Evolutionary conservation across 2,329 filamentous ascomycete genomes (phyloP).

Genomic region (Meredithiella fracta): DNA sequence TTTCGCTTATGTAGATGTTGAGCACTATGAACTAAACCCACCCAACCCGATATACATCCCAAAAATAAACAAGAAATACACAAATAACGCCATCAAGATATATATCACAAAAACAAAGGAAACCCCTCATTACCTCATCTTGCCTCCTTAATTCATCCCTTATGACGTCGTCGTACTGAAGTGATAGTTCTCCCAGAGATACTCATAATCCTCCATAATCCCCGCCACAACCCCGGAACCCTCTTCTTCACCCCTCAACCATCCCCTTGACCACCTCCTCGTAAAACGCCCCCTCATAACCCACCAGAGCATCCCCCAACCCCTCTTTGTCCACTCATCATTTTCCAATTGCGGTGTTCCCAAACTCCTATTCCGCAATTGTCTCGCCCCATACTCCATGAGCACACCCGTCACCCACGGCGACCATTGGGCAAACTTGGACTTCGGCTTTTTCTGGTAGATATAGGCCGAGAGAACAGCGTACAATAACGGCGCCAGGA

Average conservation of each 20-base stretch:
- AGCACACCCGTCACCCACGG: conserved; percentile 79
- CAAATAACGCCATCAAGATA: conserved; percentile 8
- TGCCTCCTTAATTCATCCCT: no score
- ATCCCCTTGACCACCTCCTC: conserved; percentile 72
- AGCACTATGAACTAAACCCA: no score
- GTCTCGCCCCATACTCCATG: conserved; percentile 77
- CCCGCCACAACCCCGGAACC: conserved; percentile 68
- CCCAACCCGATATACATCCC: conserved; percentile 11
- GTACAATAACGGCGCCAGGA: conserved; percentile 75
- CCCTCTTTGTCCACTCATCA: conserved; percentile 75
- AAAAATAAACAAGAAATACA: conserved; percentile 12
- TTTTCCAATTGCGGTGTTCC: conserved; percentile 75
- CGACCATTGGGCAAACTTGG: conserved; percentile 57
- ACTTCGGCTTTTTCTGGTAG: conserved; percentile 10
- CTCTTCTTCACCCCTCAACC: conserved; percentile 58
- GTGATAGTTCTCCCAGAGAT: conserved; percentile 96
- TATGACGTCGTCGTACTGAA: conserved; percentile 45
- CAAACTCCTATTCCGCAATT: conserved; percentile 57
- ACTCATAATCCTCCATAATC: conserved; percentile 90
- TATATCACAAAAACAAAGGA: background rate
- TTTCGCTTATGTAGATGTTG: no score
- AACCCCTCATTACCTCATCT: background rate
- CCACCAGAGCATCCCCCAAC: conserved; percentile 92
- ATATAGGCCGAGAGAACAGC: conserved; percentile 48
- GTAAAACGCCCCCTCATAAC: conserved; percentile 88